Base-by-base conservation (phyloP, 2,329 filamentous ascomycete species). In the Epichloe typhina region DNA sequence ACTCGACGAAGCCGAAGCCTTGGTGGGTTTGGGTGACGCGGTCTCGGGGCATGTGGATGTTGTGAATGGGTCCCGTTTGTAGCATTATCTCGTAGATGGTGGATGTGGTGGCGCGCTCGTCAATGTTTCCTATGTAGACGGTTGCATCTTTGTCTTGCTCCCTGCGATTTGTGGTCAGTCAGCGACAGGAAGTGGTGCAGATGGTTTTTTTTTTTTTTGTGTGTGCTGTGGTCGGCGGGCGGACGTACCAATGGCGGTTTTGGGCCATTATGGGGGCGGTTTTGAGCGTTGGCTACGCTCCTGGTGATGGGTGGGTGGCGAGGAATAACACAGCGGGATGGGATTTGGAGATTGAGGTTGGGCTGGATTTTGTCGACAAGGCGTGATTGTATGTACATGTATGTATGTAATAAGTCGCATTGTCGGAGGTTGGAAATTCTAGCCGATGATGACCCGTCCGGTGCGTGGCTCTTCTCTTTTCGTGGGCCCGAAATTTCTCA, bases 1-100 rank as follows among this genome's bases (percentile, higher is more conserved):
- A 98, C 70, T 98, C 93, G 69, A 98, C 93, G 70, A 98, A 98
- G 61, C 93, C 93, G 74, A 96, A 98, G 60, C 93, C 93, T 70
- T 97, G 93, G 68, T 98, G 93, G 52, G 84, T 85, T 64, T 96
- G 89, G 45, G 93, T 96, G 59, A 98, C 93, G 67, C 93, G 88
- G 69, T 98, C 93, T 75, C 96, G 95, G 51, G 93, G 93, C 64
- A 98, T 83, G 71, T 98, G 93, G 56, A 98, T 91, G 70, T 97
- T 97, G 64, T 95, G 88, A 61, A 98, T 94, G 60, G 91, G 90
- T 50, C 93, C 93, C 66, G 90, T 89, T 73, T 98, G 93, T 51
- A 96, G 83, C 89, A 97, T 97, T 62, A 98, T 78, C 74, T 98
- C 93, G 84, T 93, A 96, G 58, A 98, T 82, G 59, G 95, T 79